Base-by-base conservation (phyloP, 2,329 filamentous ascomycete species). In the Aspergillus pseudonomiae region DNA sequence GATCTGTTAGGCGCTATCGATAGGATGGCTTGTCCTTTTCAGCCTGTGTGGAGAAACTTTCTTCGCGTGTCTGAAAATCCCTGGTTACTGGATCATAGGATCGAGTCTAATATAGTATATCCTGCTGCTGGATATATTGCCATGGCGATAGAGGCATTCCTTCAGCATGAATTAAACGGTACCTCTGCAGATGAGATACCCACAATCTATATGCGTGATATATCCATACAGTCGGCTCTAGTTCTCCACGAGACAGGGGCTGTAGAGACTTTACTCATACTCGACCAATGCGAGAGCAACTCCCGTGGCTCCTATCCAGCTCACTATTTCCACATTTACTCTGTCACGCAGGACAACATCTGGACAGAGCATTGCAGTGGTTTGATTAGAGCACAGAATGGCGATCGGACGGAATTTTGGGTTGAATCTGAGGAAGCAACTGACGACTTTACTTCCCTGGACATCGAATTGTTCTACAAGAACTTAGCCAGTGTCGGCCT, bases 91-190 rank as follows among this genome's bases (percentile, higher is more conserved):
- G 71, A 75, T 26, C 76, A 78, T 56, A 66, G 57, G 9, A 65
- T 77, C 11, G 65, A 70, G 28, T 66, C 63, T 0, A 68, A 67
- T 12, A 69, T 74, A 10, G 59, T 77, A 1, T 77, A 72, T 54
- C 76, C 77, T 2, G 71, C 65, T 5, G 74, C 75, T 7, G 76
- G 72, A 2, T 73, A 74, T 45, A 60, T 78, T 24, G 60, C 58
- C 9, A 75, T 76, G 69, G 71, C 68, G 2, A 68, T 74, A 2
- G 73, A 77, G 58, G 76, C 74, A 10, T 55, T 62, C 2, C 46
- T 24, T 2, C 67, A 72, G 26, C 64, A 67, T 46, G 9, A 9
- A 4, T 24, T 12, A 12, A 12, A 6, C 21, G 10, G 11, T 24
- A 46, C 43, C 43, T 6, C 43, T 6, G 11, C 43, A 24, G n/a